Evolutionary conservation across 1,139 yeast species (phyloP), one percentile per base, ranked within the genome.

Genomic region (Wickerhamomyces sp.): DNA sequence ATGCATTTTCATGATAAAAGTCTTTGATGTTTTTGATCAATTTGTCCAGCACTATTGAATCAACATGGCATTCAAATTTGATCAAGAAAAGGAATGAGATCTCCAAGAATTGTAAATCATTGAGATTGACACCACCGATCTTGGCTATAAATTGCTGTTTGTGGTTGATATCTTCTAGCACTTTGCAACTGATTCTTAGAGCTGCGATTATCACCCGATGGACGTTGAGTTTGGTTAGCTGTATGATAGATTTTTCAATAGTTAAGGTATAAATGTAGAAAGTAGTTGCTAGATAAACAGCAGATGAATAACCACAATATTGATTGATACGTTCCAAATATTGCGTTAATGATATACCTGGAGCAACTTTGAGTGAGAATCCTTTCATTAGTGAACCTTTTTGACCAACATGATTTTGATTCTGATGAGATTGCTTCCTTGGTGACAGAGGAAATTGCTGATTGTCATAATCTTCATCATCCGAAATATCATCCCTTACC

Each of bases 161-260:
- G 48, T 74, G 75, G 35, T 66, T 67, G 30, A 69, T 61, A 50
- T 77, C 83, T 49, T 77, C 82, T 5, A 74, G 50, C 4, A 67
- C 58, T 51, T 77, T 77, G 28, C 76, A 65, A 6, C 80, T 71
- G 1, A 76, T 54, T 14, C 81, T 58, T 13, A 76, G 54, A 2
- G 73, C 63, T 0, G 80, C 74, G 26, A 74, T 63, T 13, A 74
- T 58, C 16, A 76, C 46, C 19, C 82, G 59, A 54, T 76, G 78
- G 3, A 66, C 68, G 37, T 74, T 70, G 9, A 59, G 52, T 5
- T 55, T 59, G 1, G 72, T 64, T n/a, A 72, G 49, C 12, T 64
- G 66, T 17, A 72, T 45, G 10, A 48, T 51, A 35, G 53, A 55
- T 31, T 47, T 56, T 16, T 52, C 59, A 20, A 58, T 54, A 35